Percentiles rank a stretch among this genome's conserved stretches.
phyloP scores from a whole-genome alignment of 805 yeast genomes.

The Candida dendrica region DNA sequence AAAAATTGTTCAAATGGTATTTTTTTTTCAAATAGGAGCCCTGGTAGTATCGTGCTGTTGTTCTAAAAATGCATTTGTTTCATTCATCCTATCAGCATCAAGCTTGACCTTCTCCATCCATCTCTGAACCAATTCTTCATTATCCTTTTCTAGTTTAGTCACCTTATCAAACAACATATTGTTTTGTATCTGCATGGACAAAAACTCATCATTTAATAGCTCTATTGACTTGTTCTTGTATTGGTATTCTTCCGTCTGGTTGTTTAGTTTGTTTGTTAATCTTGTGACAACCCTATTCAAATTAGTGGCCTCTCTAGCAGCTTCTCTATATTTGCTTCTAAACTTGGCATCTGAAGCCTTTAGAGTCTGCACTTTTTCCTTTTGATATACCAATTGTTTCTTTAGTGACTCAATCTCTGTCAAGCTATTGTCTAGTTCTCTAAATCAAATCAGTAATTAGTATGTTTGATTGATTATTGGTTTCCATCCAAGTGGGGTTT shows the following conservation, averaged over 20 bases:
- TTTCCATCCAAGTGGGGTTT: background rate
- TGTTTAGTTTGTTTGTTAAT: constrained; percentile 21
- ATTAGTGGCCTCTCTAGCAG: constrained; percentile 18
- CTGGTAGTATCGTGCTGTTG: too few relatives aligned
- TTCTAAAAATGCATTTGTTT: constrained; percentile 30
- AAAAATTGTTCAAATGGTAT: too few relatives aligned
- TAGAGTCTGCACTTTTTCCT: constrained; percentile 7
- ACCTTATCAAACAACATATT: constrained; percentile 28
- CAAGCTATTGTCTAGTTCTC: constrained; percentile 5
- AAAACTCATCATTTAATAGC: constrained; percentile 58
- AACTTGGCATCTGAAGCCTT: constrained; percentile 9
- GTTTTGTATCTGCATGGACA: constrained; percentile 52
- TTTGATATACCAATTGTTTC: constrained; percentile 2
- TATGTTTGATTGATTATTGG: background rate
- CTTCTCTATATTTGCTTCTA: constrained; percentile 14
- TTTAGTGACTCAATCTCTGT: constrained; percentile 2
- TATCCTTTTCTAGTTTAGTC: constrained; percentile 36
- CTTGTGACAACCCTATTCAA: constrained; percentile 21
- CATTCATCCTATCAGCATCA: constrained; percentile 58
- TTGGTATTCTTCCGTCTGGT: constrained; percentile 19
- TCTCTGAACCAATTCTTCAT: constrained; percentile 42
- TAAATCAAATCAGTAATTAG: background rate
- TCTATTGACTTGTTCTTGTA: constrained; percentile 52
- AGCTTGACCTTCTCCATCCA: constrained; percentile 50
- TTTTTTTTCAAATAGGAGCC: too few relatives aligned